phyloP scores from a whole-genome alignment of 345 rosid species.

The Eucalyptus guilfoylei region DNA sequence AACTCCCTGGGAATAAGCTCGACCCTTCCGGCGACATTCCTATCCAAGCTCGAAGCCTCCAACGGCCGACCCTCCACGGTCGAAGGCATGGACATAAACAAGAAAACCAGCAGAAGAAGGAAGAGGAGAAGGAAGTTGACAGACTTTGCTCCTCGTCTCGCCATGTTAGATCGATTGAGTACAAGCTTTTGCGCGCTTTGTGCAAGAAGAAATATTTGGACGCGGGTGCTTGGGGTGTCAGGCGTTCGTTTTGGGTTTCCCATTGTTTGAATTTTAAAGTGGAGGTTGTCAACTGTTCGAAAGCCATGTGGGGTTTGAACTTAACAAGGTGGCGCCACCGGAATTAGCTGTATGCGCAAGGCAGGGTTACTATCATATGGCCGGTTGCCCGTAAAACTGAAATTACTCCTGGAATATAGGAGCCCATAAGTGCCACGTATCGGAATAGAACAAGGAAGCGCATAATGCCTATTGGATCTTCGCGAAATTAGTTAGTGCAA shows the following conservation, averaged over 20 bases:
- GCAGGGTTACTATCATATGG: neutral
- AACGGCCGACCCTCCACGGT: neutral
- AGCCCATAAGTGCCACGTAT: neutral
- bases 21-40: neutral
- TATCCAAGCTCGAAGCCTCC: neutral
- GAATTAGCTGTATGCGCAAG: neutral
- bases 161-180: neutral
- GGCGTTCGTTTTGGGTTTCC: neutral
- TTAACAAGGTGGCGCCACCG: conserved; percentile 8
- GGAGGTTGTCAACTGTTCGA: neutral
- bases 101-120: neutral
- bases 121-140: neutral
- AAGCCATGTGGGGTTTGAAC: neutral
- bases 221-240: neutral
- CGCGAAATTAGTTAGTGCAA: neutral
- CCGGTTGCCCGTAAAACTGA: neutral
- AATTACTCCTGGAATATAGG: neutral
- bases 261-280: neutral
- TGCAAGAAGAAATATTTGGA: neutral
- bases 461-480: neutral
- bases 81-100: conserved; percentile 7
- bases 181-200: neutral
- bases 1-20: neutral
- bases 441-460: neutral
- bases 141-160: neutral